phyloP scores from a whole-genome alignment of 371 early-diverging fungal genomes.

The Apophysomyces elegans region DNA sequence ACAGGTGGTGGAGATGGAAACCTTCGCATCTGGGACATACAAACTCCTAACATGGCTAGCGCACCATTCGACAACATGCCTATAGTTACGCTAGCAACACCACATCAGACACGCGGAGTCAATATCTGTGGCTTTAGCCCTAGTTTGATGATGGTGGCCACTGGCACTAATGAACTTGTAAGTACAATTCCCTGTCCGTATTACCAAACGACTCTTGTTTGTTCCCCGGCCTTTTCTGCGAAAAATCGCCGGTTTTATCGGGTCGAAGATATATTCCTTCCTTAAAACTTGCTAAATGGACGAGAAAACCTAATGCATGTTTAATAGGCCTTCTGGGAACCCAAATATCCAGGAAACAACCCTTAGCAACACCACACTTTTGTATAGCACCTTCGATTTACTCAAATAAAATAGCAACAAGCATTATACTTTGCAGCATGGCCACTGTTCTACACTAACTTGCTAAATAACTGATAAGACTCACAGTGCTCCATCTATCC shows the following conservation, averaged over 20 bases:
- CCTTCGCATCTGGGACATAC: slow-evolving; percentile 71
- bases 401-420: too few species aligned
- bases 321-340: slow-evolving; percentile 8
- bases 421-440: too few species aligned
- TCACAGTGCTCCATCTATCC: too few species aligned
- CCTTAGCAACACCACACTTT: neutral
- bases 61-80: slow-evolving; percentile 23
- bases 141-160: slow-evolving; percentile 69
- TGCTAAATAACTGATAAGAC: too few species aligned
- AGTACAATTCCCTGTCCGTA: slow-evolving; percentile 13
- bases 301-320: neutral
- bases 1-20: slow-evolving; percentile 68
- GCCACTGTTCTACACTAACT: too few species aligned
- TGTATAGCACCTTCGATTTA: neutral
- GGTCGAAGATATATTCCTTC: slow-evolving; percentile 1
- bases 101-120: slow-evolving; percentile 44
- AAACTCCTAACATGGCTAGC: slow-evolving; percentile 37
- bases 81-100: slow-evolving; percentile 32
- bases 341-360: slow-evolving; percentile 1
- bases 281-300: neutral
- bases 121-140: slow-evolving; percentile 74
- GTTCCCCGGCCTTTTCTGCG: slow-evolving; percentile 10
- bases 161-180: slow-evolving; percentile 57
- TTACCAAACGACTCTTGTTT: neutral
- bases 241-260: slow-evolving; percentile 2